Evolutionary conservation across 78 protist species (phyloP), one percentile per base, ranked within the genome.

Genomic region (Pigoraptor vietnamica): DNA sequence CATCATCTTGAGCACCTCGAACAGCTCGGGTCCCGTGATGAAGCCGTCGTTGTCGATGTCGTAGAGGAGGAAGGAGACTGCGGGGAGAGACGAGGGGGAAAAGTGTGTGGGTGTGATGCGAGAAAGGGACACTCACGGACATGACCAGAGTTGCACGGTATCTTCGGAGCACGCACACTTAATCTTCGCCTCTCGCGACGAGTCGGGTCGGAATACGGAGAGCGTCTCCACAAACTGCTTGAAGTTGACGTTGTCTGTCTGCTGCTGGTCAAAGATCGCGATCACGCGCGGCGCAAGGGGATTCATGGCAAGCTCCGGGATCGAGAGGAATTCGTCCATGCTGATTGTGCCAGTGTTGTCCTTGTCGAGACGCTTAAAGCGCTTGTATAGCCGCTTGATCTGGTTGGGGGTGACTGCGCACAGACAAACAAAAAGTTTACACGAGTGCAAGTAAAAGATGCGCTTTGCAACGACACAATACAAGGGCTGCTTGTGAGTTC

Each of bases 21-120:
- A 96, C 84, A 97, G 93, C 91, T 97, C 98, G 67, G 95, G 95
- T 92, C 97, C 96, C 38, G 93, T 40, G 84, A 98, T 98, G 88
- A 79, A 95, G 10, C 98, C 98, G 87, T 98, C 99, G 55, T 94
- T 86, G 93, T 98, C 98, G 33, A 97, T 94, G 95, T 98, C 99
- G 95, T 98, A 98, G 14, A 98, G 93, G 81, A 92, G 39, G 88
- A 96, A 96, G 10, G 95, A 93, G 67, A 96, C 91, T 81, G 83
- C 91, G 14, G n/a, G n/a, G n/a, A n/a, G n/a, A n/a, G n/a, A n/a
- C n/a, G n/a, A n/a, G n/a, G n/a, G n/a, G n/a, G n/a, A n/a, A n/a
- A n/a, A n/a, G n/a, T n/a, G n/a, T n/a, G n/a, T n/a, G n/a, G n/a
- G n/a, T n/a, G n/a, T n/a, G n/a, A n/a, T n/a, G n/a, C n/a, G n/a